Evolutionary conservation across 2,329 filamentous ascomycete genomes (phyloP), one percentile per base, ranked within the genome.

Genomic region (Truncatella angustata): DNA sequence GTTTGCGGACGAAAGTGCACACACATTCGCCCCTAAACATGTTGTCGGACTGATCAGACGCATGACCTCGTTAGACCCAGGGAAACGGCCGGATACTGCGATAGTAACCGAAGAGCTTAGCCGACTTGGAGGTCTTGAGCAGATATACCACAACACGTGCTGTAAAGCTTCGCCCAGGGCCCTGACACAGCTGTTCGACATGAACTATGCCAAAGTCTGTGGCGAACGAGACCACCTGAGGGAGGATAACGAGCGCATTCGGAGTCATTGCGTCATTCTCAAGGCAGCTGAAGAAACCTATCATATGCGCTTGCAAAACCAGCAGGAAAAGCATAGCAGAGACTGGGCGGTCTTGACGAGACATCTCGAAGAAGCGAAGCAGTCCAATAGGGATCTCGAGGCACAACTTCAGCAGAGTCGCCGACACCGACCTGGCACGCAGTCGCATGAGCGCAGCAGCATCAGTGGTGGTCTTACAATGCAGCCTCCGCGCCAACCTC

Each of bases 71-170:
- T 37, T 59, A 0, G 63, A 64, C 6, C 69, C 72, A 0, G 60
- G 60, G 6, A 57, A 56, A 14, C 67, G 73, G 3, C 63, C 66
- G 0, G 56, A 65, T 0, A 72, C 70, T 4, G 64, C 68, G 23
- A 66, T 70, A 39, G 65, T 73, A 14, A 70, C 74, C 44, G 63
- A 67, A 4, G 73, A 73, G 45, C 63, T 78, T 3, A 71, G 70
- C 1, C 72, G 71, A 56, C 65, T 78, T 0, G 76, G 76, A 4
- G 75, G 75, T 5, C 64, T 78, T 21, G 71, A 75, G 35, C 75
- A 79, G 49, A 69, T 75, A 4, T 78, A 78, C 54, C 75, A 78
- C 55, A 67, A 68, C 11, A 58, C 63, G 18, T 78, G 74, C 57
- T 78, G 76, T 59, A 65, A 67, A 32, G 76, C 71, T 57, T 67